Evolutionary conservation across 306 rosid species (phyloP).

Genomic region (Rubus idaeus): DNA sequence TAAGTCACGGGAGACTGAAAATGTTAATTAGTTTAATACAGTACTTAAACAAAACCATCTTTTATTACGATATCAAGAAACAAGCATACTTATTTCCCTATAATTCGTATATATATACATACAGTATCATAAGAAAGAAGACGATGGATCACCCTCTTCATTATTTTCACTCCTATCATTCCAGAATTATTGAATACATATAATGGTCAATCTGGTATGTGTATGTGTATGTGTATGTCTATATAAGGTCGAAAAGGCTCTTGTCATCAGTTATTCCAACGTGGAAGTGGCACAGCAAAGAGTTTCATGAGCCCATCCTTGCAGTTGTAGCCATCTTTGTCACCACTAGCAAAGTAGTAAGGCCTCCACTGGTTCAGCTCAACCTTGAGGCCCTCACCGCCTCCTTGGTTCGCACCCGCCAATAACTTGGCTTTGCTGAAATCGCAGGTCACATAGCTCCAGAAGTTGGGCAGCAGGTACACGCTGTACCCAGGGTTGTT

Average conservation of each 20-base stretch:
- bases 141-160: not conserved
- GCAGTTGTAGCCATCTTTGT: constrained; percentile 42
- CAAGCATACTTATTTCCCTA: not conserved
- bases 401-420: constrained; percentile 40
- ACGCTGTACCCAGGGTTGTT: constrained; percentile 32
- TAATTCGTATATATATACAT: constrained; percentile 12
- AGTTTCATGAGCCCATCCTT: constrained; percentile 52
- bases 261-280: not conserved
- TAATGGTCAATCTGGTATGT: not conserved
- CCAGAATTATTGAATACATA: constrained; percentile 9
- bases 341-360: constrained; percentile 57
- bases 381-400: constrained; percentile 41
- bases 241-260: not conserved
- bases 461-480: constrained; percentile 43
- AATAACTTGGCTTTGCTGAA: constrained; percentile 44
- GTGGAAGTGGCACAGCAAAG: constrained; percentile 36
- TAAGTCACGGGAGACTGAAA: too few species aligned
- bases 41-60: not conserved
- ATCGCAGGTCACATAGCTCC: constrained; percentile 51
- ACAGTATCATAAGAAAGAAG: not conserved
- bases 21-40: not conserved
- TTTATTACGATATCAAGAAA: not conserved
- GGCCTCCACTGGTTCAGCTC: constrained; percentile 44
- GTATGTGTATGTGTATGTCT: not conserved
- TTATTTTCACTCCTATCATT: not conserved